phyloP scores from a whole-genome alignment of 2,329 filamentous ascomycete genomes.

The Fusarium citri region DNA sequence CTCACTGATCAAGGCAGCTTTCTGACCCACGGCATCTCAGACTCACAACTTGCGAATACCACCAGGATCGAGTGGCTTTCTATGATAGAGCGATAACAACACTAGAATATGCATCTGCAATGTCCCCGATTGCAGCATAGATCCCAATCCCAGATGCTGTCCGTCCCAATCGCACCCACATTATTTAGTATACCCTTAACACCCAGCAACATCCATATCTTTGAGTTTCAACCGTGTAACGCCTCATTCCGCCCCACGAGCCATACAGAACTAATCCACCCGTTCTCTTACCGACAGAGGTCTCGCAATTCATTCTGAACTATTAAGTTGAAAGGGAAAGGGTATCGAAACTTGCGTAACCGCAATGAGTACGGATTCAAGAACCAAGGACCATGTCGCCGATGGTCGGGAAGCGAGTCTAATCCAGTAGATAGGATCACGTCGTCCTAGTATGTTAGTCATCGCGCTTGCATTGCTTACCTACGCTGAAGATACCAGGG shows the following conservation, averaged over 20 bases:
- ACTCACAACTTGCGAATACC: not conserved
- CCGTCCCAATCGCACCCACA: constrained; percentile 4
- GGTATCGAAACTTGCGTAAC: constrained; percentile 44
- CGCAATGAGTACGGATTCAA: constrained; percentile 15
- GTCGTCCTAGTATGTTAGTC: constrained; percentile 40
- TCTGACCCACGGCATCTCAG: not conserved
- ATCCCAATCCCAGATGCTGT: constrained; percentile 22
- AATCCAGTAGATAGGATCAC: constrained; percentile 5
- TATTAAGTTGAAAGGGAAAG: constrained; percentile 33
- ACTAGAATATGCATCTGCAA: constrained; percentile 10
- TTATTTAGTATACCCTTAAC: constrained; percentile 6
- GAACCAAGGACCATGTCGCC: constrained; percentile 23
- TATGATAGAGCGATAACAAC: constrained; percentile 13
- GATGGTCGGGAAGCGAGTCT: not conserved
- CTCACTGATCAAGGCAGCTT: not conserved
- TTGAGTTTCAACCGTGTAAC: constrained; percentile 31
- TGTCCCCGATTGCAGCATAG: constrained; percentile 12
- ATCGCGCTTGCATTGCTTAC: constrained; percentile 16
- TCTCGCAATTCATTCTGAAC: constrained; percentile 18
- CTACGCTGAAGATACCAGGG: constrained; percentile 24
- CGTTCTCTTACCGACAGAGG: constrained; percentile 31
- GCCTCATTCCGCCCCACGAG: constrained; percentile 35
- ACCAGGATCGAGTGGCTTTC: not conserved
- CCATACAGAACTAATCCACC: constrained; percentile 33
- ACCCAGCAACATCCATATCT: constrained; percentile 15